phyloP scores from a whole-genome alignment of 2,329 filamentous ascomycete species.

The Aspergillus sojae region DNA sequence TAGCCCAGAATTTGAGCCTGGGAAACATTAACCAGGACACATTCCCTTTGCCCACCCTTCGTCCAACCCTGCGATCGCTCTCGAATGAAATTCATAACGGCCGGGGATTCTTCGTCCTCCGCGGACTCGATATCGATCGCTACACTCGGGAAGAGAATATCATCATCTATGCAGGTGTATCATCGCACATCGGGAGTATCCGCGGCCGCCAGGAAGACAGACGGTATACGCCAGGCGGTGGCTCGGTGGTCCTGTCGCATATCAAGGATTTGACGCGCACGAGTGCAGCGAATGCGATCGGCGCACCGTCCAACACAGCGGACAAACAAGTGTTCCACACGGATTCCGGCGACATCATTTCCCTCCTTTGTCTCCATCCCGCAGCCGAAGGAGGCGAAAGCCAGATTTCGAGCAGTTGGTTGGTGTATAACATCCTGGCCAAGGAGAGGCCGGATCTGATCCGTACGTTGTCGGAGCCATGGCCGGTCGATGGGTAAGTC shows the following conservation, averaged over 20 bases:
- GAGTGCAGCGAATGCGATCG: slow-evolving; percentile 37
- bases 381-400: slow-evolving; percentile 56
- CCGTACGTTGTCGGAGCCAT: slow-evolving; percentile 51
- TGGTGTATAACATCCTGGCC: slow-evolving; percentile 59
- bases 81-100: slow-evolving; percentile 44
- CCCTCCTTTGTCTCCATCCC: slow-evolving; percentile 50
- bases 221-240: slow-evolving; percentile 13
- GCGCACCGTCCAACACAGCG: slow-evolving; percentile 47
- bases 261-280: slow-evolving; percentile 61
- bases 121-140: slow-evolving; percentile 42
- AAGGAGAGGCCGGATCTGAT: slow-evolving; percentile 57
- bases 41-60: slow-evolving; percentile 46
- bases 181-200: slow-evolving; percentile 44
- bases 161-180: slow-evolving; percentile 48
- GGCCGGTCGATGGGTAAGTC: slow-evolving; percentile 50
- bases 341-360: slow-evolving; percentile 57
- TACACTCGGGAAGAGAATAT: slow-evolving; percentile 43
- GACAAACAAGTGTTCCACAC: slow-evolving; percentile 58
- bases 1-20: slow-evolving; percentile 33
- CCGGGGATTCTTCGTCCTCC: slow-evolving; percentile 49
- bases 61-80: slow-evolving; percentile 34
- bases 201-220: slow-evolving; percentile 49
- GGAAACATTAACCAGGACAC: slow-evolving; percentile 50
- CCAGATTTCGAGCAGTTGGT: slow-evolving; percentile 56
- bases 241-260: slow-evolving; percentile 59